Percentiles rank a stretch among this genome's conserved stretches.
phyloP scores from a whole-genome alignment of 73 alveolate species.

The Tetrahymena thermophila region DNA sequence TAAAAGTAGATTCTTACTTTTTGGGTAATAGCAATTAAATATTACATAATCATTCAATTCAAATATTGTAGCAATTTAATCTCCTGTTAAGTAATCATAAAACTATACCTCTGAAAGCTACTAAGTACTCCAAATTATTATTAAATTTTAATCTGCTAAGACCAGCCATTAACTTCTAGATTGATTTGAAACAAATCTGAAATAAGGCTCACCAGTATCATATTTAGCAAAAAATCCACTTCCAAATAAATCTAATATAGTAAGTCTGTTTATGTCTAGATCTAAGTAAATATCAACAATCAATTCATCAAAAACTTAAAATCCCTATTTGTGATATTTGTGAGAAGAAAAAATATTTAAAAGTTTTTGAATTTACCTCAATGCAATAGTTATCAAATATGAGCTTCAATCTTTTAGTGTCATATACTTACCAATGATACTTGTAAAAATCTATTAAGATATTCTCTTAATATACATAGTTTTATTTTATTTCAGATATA shows the following conservation, averaged over 20 bases:
- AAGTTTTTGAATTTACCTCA: neutral
- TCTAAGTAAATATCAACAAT: neutral
- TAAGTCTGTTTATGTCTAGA: neutral
- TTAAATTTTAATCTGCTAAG: neutral
- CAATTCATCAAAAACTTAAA: neutral
- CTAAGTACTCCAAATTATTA: neutral
- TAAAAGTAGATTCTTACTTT: neutral
- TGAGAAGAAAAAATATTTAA: neutral
- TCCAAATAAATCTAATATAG: neutral
- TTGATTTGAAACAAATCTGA: neutral
- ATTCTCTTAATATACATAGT: neutral
- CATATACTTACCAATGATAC: neutral
- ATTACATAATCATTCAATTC: neutral
- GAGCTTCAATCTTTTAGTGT: neutral
- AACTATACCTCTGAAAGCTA: neutral
- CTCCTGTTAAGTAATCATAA: neutral
- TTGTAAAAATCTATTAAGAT: neutral
- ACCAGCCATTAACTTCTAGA: neutral
- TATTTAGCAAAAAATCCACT: neutral
- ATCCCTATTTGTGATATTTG: neutral
- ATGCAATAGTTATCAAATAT: neutral
- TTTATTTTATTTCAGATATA: neutral
- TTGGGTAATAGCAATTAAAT: neutral
- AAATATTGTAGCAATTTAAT: neutral
- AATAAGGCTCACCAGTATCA: neutral